These are phyloP conservation scores for Arabidopsis suecica DNA, from an alignment of 345 rosid genomes.

Conservation along the genomic window DNA sequence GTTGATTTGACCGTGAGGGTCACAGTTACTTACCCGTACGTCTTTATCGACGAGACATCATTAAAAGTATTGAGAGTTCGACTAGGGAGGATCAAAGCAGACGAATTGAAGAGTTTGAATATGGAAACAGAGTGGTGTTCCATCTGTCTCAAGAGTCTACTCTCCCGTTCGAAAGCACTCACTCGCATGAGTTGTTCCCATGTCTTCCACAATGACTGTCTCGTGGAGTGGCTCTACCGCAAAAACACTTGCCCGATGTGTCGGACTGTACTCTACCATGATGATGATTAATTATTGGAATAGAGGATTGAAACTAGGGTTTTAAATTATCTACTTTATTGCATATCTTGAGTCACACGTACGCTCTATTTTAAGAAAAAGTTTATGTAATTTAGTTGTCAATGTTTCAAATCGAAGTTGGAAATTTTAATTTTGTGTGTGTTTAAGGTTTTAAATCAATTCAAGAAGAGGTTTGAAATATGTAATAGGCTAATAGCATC, in stretches of 20 bases:
- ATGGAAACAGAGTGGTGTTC: conserved; percentile 34
- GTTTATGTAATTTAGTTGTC: no score
- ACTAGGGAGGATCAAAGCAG: neutral
- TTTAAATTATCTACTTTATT: no score
- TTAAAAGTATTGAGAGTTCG: conserved; percentile 3
- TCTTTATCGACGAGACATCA: neutral
- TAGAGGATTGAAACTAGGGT: no score
- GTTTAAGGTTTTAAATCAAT: no score
- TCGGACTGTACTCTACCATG: conserved; percentile 7
- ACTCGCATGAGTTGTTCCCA: conserved; percentile 29
- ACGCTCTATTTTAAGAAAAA: no score
- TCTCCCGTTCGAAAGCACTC: conserved; percentile 3
- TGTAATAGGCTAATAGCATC: no score
- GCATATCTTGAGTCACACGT: no score
- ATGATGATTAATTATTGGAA: neutral
- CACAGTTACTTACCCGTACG: neutral
- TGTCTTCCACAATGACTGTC: conserved; percentile 28
- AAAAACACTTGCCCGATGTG: conserved; percentile 35
- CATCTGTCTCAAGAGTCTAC: conserved; percentile 15
- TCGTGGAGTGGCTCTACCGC: conserved; percentile 21
- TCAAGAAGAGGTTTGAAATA: no score
- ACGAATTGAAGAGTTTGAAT: neutral
- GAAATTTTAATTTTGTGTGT: no score
- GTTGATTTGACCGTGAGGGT: neutral
- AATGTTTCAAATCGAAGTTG: no score